Conservation (phyloP, 495 filamentous ascomycete genomes). For the Hypoxylon trugodes region DNA sequence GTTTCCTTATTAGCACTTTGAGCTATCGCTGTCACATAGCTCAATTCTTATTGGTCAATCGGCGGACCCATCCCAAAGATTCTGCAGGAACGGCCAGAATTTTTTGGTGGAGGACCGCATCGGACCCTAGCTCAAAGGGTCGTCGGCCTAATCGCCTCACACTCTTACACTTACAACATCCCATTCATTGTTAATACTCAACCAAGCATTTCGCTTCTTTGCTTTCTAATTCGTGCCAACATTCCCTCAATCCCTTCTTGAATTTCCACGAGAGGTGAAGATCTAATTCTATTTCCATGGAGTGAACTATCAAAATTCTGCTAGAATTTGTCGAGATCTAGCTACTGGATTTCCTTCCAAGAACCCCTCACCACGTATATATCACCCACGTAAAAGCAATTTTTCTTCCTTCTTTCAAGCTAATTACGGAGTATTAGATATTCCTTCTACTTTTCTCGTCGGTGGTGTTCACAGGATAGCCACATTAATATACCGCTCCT, state of each 20-base stretch:
- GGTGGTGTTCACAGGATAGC: neutral
- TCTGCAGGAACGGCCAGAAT: constrained; percentile 22
- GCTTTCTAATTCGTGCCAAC: neutral
- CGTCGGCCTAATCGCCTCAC: too few relatives aligned
- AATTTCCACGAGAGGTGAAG: neutral
- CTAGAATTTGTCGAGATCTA: constrained; percentile 11
- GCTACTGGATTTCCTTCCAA: neutral
- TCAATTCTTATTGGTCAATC: constrained; percentile 27
- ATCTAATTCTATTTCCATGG: constrained; percentile 2
- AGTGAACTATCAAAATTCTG: constrained; percentile 3
- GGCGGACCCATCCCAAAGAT: constrained; percentile 18
- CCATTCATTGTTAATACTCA: constrained; percentile 28
- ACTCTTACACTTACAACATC: constrained; percentile 25
- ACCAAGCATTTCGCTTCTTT: constrained; percentile 9
- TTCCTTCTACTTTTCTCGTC: neutral
- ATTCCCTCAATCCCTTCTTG: constrained; percentile 18
- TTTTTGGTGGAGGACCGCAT: constrained; percentile 23
- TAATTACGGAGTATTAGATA: neutral
- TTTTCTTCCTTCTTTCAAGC: neutral
- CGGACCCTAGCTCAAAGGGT: constrained; percentile 37
- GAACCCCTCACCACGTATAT: neutral
- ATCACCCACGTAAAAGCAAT: neutral
- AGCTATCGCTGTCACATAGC: neutral
- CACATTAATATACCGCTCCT: neutral
- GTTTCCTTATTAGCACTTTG: neutral